Percentiles rank a stretch among this genome's conserved stretches.
These are phyloP conservation scores for Lumnitzera littorea DNA, from an alignment of 345 rosid genomes.

Conservation along the genomic window DNA sequence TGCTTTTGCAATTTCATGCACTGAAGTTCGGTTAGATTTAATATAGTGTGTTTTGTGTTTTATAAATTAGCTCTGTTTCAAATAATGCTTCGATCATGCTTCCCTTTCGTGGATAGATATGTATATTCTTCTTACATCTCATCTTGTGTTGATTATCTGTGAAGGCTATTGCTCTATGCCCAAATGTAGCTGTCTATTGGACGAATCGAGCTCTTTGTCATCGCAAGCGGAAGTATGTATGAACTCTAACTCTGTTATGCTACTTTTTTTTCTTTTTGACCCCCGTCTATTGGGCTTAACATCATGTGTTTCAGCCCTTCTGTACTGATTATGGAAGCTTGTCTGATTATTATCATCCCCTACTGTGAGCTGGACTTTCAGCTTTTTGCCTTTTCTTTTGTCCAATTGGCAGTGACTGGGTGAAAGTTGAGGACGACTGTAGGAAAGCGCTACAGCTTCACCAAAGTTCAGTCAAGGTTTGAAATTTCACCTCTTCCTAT, in stretches of 20 bases:
- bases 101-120: not conserved
- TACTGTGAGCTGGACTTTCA: not conserved
- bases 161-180: slow-evolving; percentile 85
- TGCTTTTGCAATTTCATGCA: too few species aligned
- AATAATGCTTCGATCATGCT: not conserved
- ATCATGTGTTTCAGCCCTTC: too few species aligned
- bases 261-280: not conserved
- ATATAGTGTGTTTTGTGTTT: too few species aligned
- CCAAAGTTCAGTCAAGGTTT: slow-evolving; percentile 54
- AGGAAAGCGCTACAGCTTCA: slow-evolving; percentile 70
- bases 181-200: slow-evolving; percentile 76
- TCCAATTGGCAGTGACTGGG: slow-evolving; percentile 53
- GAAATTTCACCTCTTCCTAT: not conserved
- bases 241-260: slow-evolving; percentile 3
- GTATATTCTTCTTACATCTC: not conserved
- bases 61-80: not conserved
- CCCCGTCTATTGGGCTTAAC: too few species aligned
- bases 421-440: slow-evolving; percentile 74
- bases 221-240: slow-evolving; percentile 74
- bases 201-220: slow-evolving; percentile 94
- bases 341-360: too few species aligned
- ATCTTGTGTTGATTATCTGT: not conserved
- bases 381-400: not conserved
- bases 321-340: too few species aligned
- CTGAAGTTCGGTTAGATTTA: too few species aligned